phyloP scores from a whole-genome alignment of 306 rosid genomes.

The Trifolium pratense region DNA sequence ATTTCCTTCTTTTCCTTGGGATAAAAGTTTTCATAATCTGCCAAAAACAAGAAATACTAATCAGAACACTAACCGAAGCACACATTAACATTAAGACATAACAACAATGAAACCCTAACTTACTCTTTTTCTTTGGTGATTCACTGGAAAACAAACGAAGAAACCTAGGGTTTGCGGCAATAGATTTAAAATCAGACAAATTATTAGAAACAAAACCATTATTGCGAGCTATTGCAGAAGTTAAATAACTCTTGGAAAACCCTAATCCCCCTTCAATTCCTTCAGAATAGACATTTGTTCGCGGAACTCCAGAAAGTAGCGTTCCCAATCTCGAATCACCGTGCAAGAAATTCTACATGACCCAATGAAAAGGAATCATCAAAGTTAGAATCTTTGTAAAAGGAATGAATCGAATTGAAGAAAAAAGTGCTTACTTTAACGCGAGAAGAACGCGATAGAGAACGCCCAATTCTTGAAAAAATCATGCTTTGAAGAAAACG shows the following conservation, averaged over 20 bases:
- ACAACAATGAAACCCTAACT: constrained; percentile 50
- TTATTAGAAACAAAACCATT: constrained; percentile 47
- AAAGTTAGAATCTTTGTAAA: background rate
- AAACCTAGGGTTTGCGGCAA: constrained; percentile 66
- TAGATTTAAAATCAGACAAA: constrained; percentile 53
- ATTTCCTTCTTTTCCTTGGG: constrained; percentile 89
- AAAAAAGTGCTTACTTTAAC: constrained; percentile 50
- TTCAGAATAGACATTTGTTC: constrained; percentile 49
- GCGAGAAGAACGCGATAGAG: constrained; percentile 69
- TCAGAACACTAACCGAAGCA: too few relatives aligned
- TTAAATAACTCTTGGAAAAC: constrained; percentile 59
- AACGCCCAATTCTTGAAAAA: constrained; percentile 65
- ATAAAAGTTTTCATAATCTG: constrained; percentile 87
- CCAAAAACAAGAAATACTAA: constrained; percentile 18
- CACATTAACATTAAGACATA: too few relatives aligned
- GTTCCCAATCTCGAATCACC: constrained; percentile 58
- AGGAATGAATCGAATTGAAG: background rate
- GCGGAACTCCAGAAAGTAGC: constrained; percentile 38
- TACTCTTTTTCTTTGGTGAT: constrained; percentile 89
- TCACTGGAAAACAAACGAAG: constrained; percentile 74
- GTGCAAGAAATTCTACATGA: constrained; percentile 53
- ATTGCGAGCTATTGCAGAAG: constrained; percentile 52
- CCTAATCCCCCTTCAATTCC: constrained; percentile 62
- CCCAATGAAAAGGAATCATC: constrained; percentile 16
- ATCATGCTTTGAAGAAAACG: constrained; percentile 50